Conservation (phyloP, 2,329 filamentous ascomycete genomes). For the Alternaria novae-zelandiae region DNA sequence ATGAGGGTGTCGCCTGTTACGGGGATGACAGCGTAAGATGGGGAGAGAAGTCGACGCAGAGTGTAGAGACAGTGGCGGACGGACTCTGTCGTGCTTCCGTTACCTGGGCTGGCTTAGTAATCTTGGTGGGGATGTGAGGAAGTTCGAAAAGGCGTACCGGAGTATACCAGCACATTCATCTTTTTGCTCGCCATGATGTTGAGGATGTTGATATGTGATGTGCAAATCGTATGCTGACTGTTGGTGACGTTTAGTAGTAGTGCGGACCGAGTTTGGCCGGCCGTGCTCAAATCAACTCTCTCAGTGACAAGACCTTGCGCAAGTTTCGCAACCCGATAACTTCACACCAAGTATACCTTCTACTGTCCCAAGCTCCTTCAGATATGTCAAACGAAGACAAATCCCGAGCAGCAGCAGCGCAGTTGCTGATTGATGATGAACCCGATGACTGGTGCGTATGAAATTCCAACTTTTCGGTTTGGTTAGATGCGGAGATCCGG, state of each 20-base stretch:
- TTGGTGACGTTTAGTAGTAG: slow-evolving; percentile 22
- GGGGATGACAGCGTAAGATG: slow-evolving; percentile 91
- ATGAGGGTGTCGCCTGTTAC: slow-evolving; percentile 79
- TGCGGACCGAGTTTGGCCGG: slow-evolving; percentile 40
- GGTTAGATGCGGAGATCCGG: slow-evolving; percentile 5
- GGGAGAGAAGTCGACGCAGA: slow-evolving; percentile 82
- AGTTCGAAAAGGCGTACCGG: slow-evolving; percentile 65
- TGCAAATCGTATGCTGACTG: neutral
- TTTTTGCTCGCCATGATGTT: slow-evolving; percentile 67
- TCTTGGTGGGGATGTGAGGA: neutral
- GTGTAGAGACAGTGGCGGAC: slow-evolving; percentile 89
- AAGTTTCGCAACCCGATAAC: neutral
- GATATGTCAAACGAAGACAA: slow-evolving; percentile 66
- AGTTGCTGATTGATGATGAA: slow-evolving; percentile 75
- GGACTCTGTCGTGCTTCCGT: slow-evolving; percentile 85
- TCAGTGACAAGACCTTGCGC: neutral
- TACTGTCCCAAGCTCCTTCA: no score
- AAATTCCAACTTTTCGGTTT: neutral
- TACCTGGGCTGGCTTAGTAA: slow-evolving; percentile 59
- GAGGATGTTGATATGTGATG: neutral
- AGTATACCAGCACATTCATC: slow-evolving; percentile 93
- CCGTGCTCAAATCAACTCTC: slow-evolving; percentile 22
- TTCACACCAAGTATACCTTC: no score
- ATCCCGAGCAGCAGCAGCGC: slow-evolving; percentile 36
- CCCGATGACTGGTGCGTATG: slow-evolving; percentile 86